Percentiles rank a stretch among this genome's conserved stretches.
These are phyloP conservation scores for Zygosaccharomyces rouxii DNA, from an alignment of 805 yeast species.

Conservation along the genomic window DNA sequence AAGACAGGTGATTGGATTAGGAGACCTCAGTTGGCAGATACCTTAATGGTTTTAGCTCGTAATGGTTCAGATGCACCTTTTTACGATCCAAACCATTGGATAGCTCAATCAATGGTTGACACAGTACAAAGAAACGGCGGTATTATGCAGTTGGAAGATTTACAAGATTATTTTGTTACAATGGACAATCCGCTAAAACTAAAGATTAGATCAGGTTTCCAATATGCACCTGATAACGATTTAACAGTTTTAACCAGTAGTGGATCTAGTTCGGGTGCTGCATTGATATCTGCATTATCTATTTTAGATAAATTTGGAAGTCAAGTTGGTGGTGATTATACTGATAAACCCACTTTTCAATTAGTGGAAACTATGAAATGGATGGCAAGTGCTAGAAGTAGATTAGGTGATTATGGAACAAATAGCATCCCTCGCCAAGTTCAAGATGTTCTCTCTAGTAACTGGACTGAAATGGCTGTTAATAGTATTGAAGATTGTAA, in stretches of 20 bases:
- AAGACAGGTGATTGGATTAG: slow-evolving; percentile 55
- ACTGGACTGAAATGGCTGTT: slow-evolving; percentile 56
- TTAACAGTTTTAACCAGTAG: slow-evolving; percentile 51
- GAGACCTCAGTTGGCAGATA: slow-evolving; percentile 60
- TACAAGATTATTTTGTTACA: slow-evolving; percentile 53
- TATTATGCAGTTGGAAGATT: slow-evolving; percentile 58
- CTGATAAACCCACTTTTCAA: slow-evolving; percentile 53
- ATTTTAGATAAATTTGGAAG: slow-evolving; percentile 49
- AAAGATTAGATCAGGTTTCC: slow-evolving; percentile 26
- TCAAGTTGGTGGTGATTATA: slow-evolving; percentile 43
- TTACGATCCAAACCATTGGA: slow-evolving; percentile 76
- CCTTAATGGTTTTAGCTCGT: slow-evolving; percentile 63
- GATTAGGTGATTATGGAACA: slow-evolving; percentile 65
- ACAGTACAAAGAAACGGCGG: slow-evolving; percentile 60
- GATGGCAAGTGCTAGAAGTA: slow-evolving; percentile 83
- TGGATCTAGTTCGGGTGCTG: slow-evolving; percentile 84
- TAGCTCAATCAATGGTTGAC: slow-evolving; percentile 56
- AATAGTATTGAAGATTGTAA: slow-evolving; percentile 47
- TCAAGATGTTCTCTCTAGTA: slow-evolving; percentile 41
- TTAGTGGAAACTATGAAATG: slow-evolving; percentile 87
- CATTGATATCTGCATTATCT: slow-evolving; percentile 68
- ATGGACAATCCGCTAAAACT: slow-evolving; percentile 36
- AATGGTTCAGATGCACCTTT: slow-evolving; percentile 75
- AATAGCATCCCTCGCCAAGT: slow-evolving; percentile 37
- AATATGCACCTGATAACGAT: slow-evolving; percentile 36